Base-by-base conservation (phyloP, 352 stramenopile species). In the Phytophthora hibernalis region DNA sequence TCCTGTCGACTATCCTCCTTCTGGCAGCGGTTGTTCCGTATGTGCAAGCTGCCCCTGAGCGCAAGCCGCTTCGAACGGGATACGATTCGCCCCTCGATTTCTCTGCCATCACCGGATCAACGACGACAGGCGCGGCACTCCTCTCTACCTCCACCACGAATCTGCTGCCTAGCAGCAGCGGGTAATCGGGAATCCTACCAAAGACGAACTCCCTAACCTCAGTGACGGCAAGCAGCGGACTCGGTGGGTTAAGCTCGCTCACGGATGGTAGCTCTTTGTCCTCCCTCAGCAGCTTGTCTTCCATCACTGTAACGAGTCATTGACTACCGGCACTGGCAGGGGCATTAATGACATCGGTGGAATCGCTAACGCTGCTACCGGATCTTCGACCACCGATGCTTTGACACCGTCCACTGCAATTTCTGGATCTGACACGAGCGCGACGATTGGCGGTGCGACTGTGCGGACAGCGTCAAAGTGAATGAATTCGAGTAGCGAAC, bases 161-260 rank as follows among this genome's bases (percentile, higher is more conserved):
- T 28, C 24, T 59, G 22, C 35, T 59, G 52, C 52, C 52, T 18
- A 59, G 35, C 37, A 49, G 52, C 35, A 43, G 37, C 16, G 37
- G 15, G 15, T n/a, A n/a, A 10, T 40, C 33, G 11, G 33, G 51
- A 35, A 10, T n/a, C 51, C 33, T 58, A 38, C 51, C 51, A 11
- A 58, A 21, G 18, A 55, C 55, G 15, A 13, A 63, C 44, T 54
- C 55, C 10, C 45, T 64, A 5, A 50, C 45, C 8, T 64, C 56
- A 0, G 33, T 50, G 12, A 42, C 37, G 16, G 9, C 37, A 9
- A 43, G 15, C 16, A 43, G 37, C 16, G 37, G 37, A 8, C 37
- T 43, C 21, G 37, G 37, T 6, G 37, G 37, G 16, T 21, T 43
- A 43, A 43, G 37, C 16, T 43, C 37, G 4, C 37, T 43, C 37